Evolutionary conservation across 169 alveolate species (phyloP).

Genomic region (Plasmodium inui): DNA sequence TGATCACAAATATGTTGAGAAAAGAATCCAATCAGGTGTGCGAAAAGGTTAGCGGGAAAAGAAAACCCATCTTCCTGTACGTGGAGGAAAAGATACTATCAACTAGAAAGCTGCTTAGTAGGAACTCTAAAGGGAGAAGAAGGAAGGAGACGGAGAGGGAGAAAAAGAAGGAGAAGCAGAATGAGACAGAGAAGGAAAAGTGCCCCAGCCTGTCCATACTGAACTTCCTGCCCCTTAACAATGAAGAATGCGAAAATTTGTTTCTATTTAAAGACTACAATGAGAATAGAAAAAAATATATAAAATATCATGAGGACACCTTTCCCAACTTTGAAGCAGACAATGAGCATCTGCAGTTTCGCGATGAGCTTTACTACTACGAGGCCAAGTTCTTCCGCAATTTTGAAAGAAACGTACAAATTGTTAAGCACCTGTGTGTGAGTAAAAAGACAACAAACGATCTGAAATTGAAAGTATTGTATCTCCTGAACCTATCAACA

Average conservation of each 20-base stretch:
- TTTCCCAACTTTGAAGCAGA: slow-evolving; percentile 24
- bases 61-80: slow-evolving; percentile 3
- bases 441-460: slow-evolving; percentile 3
- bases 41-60: not conserved
- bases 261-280: slow-evolving; percentile 54
- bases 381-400: slow-evolving; percentile 3
- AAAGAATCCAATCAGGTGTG: not conserved
- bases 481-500: slow-evolving; percentile 19
- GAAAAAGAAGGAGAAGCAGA: not conserved
- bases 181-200: not conserved
- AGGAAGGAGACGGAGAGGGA: not conserved
- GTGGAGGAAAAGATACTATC: slow-evolving; percentile 1
- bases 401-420: slow-evolving; percentile 21
- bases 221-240: slow-evolving; percentile 22
- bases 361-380: slow-evolving; percentile 10
- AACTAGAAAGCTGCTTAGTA: not conserved
- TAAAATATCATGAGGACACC: slow-evolving; percentile 9
- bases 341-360: slow-evolving; percentile 1
- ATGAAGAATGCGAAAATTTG: slow-evolving; percentile 36
- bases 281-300: slow-evolving; percentile 58
- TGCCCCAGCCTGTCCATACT: slow-evolving; percentile 27
- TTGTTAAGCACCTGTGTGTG: slow-evolving; percentile 21
- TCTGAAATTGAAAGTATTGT: slow-evolving; percentile 38
- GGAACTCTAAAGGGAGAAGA: not conserved
- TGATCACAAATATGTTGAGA: slow-evolving; percentile 28